phyloP scores from a whole-genome alignment of 306 rosid genomes.

The Erythrophleum fordii region DNA sequence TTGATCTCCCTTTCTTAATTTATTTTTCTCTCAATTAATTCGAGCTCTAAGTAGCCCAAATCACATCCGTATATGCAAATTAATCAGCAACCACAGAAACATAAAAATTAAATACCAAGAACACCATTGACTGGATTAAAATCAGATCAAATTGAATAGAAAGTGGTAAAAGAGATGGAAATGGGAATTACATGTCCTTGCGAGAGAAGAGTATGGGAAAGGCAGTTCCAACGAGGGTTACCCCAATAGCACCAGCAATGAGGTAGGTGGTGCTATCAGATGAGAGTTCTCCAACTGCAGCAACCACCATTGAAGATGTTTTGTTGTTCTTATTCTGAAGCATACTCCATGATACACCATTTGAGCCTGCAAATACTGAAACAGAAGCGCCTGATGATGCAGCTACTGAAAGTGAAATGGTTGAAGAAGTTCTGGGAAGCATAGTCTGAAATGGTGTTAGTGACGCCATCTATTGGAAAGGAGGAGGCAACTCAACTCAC shows the following conservation, averaged over 20 bases:
- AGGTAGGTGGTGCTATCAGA: conserved; percentile 68
- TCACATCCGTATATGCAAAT: too few relatives aligned
- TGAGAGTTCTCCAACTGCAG: conserved; percentile 83
- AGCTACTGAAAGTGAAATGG: neutral
- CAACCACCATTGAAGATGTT: conserved; percentile 58
- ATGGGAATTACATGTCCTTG: conserved; percentile 66
- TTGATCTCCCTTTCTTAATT: too few relatives aligned
- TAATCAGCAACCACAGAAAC: too few relatives aligned
- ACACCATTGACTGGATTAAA: neutral
- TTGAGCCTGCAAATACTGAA: conserved; percentile 25
- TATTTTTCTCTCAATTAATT: too few relatives aligned
- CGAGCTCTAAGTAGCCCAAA: too few relatives aligned
- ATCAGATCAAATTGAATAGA: neutral
- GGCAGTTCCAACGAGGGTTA: conserved; percentile 85
- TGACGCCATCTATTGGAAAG: conserved; percentile 54
- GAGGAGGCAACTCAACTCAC: neutral
- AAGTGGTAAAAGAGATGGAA: neutral
- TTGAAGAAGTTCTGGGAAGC: conserved; percentile 43
- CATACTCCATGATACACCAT: conserved; percentile 32
- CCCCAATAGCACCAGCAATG: conserved; percentile 74
- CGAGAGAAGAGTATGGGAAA: conserved; percentile 88
- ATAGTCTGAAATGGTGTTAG: conserved; percentile 42
- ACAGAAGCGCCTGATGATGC: neutral
- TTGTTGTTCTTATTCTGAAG: conserved; percentile 35
- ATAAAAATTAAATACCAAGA: too few relatives aligned